phyloP scores from a whole-genome alignment of 306 rosid genomes.

The Crotalaria pallida region DNA sequence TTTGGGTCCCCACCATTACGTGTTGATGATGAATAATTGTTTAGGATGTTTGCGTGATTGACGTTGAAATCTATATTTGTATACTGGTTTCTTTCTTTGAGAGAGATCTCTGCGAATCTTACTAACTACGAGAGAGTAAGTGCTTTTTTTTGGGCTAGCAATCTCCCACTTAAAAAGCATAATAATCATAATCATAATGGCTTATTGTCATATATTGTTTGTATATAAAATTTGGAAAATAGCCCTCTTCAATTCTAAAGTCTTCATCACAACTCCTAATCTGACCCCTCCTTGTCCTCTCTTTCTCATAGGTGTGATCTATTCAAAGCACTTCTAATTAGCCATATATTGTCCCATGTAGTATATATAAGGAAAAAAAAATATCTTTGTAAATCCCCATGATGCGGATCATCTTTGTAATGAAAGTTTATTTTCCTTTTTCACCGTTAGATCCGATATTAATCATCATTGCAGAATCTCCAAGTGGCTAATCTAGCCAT shows the following conservation, averaged over 20 bases:
- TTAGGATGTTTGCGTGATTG: slow-evolving; percentile 97
- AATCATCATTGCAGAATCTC: slow-evolving; percentile 36
- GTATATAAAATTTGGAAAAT: neutral
- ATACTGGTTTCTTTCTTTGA: slow-evolving; percentile 34
- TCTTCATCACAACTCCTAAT: slow-evolving; percentile 56
- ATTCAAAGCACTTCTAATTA: slow-evolving; percentile 24
- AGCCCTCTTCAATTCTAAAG: slow-evolving; percentile 33
- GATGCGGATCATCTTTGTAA: slow-evolving; percentile 36
- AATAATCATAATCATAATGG: slow-evolving; percentile 28
- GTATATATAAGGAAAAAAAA: slow-evolving; percentile 18
- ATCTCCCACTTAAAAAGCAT: slow-evolving; percentile 43
- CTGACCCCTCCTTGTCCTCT: slow-evolving; percentile 66
- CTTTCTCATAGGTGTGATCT: slow-evolving; percentile 31
- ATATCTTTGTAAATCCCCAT: slow-evolving; percentile 32
- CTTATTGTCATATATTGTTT: neutral
- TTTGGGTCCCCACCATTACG: slow-evolving; percentile 57
- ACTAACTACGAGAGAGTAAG: slow-evolving; percentile 60
- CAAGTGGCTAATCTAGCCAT: neutral
- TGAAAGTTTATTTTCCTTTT: slow-evolving; percentile 37
- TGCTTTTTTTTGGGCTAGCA: slow-evolving; percentile 31
- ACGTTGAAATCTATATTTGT: slow-evolving; percentile 59
- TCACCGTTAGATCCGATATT: slow-evolving; percentile 48
- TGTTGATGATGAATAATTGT: slow-evolving; percentile 56
- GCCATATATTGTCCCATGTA: slow-evolving; percentile 50
- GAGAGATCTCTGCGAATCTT: slow-evolving; percentile 77